Evolutionary conservation across 177 flowering plant species (phyloP).

Genomic region (Telopea speciosissima): DNA sequence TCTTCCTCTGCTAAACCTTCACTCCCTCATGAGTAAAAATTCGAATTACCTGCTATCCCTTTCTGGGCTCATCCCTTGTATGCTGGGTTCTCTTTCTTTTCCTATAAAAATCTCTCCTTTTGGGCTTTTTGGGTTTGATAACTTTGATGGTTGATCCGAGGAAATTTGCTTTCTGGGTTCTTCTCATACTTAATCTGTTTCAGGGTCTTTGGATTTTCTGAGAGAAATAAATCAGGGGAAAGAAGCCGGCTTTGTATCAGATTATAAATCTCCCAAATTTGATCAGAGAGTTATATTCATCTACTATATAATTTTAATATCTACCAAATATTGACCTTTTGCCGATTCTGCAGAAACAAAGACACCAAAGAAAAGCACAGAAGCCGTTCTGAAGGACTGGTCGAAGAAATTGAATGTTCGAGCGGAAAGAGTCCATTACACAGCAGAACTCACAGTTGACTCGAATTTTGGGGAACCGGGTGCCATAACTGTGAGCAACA

Average conservation of each 20-base stretch:
- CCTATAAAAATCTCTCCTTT: neutral
- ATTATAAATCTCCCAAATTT: neutral
- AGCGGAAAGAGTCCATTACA: neutral
- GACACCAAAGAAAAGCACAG: neutral
- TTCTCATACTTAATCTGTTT: neutral
- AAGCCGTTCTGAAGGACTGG: neutral
- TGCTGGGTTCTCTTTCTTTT: neutral
- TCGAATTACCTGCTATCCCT: neutral
- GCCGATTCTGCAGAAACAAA: neutral
- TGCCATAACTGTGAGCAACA: neutral
- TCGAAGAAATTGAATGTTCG: neutral
- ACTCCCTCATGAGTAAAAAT: neutral
- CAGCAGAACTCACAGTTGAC: neutral
- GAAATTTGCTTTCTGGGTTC: constrained; percentile 3
- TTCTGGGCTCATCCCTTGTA: neutral
- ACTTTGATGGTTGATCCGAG: neutral
- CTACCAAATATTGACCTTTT: neutral
- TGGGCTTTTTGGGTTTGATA: neutral
- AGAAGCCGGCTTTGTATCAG: no score
- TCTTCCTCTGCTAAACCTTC: neutral
- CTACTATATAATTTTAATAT: no score
- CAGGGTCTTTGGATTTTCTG: no score
- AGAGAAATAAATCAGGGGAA: no score
- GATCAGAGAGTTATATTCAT: no score
- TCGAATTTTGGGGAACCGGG: neutral